Evolutionary conservation across 768 basidiomycete genomes (phyloP).

Genomic region (Suillus americanus): DNA sequence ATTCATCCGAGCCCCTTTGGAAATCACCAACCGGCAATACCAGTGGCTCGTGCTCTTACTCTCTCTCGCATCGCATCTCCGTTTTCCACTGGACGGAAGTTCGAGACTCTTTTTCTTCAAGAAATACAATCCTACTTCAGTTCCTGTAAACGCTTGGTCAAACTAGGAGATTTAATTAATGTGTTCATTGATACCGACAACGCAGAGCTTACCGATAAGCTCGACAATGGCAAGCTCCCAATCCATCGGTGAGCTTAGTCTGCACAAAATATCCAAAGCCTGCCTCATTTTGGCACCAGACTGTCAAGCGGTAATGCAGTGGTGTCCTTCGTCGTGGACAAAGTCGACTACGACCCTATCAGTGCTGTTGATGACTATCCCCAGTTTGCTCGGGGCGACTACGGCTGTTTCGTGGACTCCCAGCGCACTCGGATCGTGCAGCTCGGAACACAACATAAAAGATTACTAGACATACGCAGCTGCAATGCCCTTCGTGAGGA

Average conservation of each 20-base stretch:
- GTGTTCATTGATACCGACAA: conserved; percentile 59
- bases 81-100: conserved; percentile 59
- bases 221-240: neutral
- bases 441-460: conserved; percentile 69
- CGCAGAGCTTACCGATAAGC: conserved; percentile 8
- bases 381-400: conserved; percentile 59
- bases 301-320: conserved; percentile 37
- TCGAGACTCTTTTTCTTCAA: conserved; percentile 60
- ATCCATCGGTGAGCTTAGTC: neutral
- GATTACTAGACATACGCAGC: conserved; percentile 50
- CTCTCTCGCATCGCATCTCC: conserved; percentile 83
- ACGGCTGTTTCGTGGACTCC: conserved; percentile 86
- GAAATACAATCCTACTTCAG: conserved; percentile 67
- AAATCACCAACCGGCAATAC: conserved; percentile 55
- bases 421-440: conserved; percentile 74
- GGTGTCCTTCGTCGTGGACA: conserved; percentile 78
- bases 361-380: conserved; percentile 33
- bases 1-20: conserved; percentile 63
- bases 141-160: conserved; percentile 52
- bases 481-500: conserved; percentile 54
- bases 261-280: neutral
- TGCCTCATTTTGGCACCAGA: neutral
- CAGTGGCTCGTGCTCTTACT: conserved; percentile 66
- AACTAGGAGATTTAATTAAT: conserved; percentile 72
- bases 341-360: conserved; percentile 65